Evolutionary conservation across 495 filamentous ascomycete genomes (phyloP).

Genomic region (Xanthoparmelia taractica): DNA sequence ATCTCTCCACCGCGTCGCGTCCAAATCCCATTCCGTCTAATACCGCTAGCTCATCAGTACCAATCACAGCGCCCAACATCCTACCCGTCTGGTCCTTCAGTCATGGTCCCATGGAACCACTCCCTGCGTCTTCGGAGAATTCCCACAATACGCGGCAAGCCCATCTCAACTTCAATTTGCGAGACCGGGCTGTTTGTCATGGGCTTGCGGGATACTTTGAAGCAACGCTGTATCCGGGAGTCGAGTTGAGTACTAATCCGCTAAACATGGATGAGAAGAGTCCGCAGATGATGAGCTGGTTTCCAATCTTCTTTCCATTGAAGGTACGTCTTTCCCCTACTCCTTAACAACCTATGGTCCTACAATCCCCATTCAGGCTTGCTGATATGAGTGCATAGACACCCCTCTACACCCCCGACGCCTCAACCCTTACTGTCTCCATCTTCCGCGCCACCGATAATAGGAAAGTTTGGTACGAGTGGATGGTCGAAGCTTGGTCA

Average conservation of each 20-base stretch:
- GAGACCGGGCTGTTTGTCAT: conserved; percentile 74
- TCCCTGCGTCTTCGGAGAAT: conserved; percentile 23
- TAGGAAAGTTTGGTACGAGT: conserved; percentile 97
- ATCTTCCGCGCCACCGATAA: conserved; percentile 96
- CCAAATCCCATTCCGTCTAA: conserved; percentile 19
- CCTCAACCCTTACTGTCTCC: conserved; percentile 74
- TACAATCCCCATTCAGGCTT: conserved; percentile 4
- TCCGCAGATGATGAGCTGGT: conserved; percentile 96
- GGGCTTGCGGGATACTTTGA: conserved; percentile 95
- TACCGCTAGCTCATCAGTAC: conserved; percentile 16
- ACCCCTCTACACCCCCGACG: conserved; percentile 79
- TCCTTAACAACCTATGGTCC: not conserved
- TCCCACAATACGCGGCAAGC: conserved; percentile 79
- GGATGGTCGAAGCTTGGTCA: conserved; percentile 66
- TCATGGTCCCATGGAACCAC: conserved; percentile 30
- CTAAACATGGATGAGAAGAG: conserved; percentile 89
- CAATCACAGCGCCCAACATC: conserved; percentile 30
- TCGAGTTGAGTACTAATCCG: conserved; percentile 89
- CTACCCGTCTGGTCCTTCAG: conserved; percentile 28
- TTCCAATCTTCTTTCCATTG: conserved; percentile 94
- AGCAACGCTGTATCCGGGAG: conserved; percentile 71
- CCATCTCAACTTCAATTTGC: conserved; percentile 62
- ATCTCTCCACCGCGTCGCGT: conserved; percentile 46
- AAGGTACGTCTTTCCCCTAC: conserved; percentile 52
- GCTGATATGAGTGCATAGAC: conserved; percentile 43